Percentiles rank a stretch among this genome's conserved stretches.
Conservation (phyloP, 129 eudicot genomes). For the Pittosporum tobira region DNA sequence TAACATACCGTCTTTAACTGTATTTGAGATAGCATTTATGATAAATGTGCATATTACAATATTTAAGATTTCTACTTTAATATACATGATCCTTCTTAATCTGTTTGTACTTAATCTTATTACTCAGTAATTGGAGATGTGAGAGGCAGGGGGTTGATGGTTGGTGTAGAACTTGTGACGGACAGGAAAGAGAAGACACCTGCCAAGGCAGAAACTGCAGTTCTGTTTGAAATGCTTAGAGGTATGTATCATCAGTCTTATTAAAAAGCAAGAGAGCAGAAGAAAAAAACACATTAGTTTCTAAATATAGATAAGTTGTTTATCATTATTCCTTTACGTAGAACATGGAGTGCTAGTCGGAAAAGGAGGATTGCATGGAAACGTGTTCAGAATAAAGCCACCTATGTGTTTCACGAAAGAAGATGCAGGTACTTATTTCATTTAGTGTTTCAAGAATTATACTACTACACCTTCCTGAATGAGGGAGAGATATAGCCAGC, state of each 20-base stretch:
- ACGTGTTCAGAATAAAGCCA: constrained; percentile 91
- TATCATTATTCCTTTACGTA: constrained; percentile 19
- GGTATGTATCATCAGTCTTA: constrained; percentile 27
- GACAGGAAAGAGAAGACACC: constrained; percentile 83
- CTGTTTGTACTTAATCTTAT: not conserved
- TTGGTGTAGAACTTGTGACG: constrained; percentile 90
- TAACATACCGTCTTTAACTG: constrained; percentile 5
- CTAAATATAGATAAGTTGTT: not conserved
- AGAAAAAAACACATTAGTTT: not conserved
- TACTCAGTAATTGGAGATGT: constrained; percentile 81
- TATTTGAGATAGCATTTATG: no score
- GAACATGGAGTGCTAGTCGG: constrained; percentile 42
- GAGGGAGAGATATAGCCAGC: no score
- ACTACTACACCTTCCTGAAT: no score
- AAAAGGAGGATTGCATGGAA: constrained; percentile 95
- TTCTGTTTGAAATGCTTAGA: constrained; percentile 73
- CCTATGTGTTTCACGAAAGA: constrained; percentile 91
- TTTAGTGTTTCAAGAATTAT: not conserved
- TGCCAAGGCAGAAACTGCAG: constrained; percentile 86
- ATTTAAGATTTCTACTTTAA: no score
- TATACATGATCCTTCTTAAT: not conserved
- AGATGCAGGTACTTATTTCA: constrained; percentile 69
- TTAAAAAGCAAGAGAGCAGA: not conserved
- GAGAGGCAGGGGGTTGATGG: constrained; percentile 96
- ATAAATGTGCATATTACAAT: no score